Evolutionary conservation across 345 rosid species (phyloP), one percentile per base, ranked within the genome.

Genomic region (Hibiscus syriacus): DNA sequence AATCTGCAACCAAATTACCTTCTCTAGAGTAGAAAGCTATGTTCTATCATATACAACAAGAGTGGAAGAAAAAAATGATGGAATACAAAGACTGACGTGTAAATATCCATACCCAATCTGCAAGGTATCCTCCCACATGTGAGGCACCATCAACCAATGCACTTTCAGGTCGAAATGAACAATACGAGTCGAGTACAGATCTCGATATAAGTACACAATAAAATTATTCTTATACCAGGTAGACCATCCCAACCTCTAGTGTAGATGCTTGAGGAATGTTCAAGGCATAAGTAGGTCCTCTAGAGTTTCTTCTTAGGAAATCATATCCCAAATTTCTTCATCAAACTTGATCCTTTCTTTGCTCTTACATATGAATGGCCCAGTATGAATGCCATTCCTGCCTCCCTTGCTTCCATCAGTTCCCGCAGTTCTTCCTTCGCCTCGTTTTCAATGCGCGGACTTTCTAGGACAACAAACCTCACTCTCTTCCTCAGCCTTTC

Each of bases 321-420:
- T 89, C 98, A 27, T 93, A 93, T n/a, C 94, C 97, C 36, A 81
- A 80, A 77, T 93, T 70, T 90, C 87, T 93, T 93, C 76, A 90
- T 43, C 77, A 86, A 67, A 75, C 92, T 85, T 13, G 98, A 93
- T n/a, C 97, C 98, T 19, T 81, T 78, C 72, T 89, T 89, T 9
- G 98, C 94, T 70, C 81, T 36, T 36, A 36, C 39, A 36, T 36
- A 36, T 7, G 39, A 36, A 36, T 36, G 39, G 11, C 39, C 39
- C 7, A 36, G 39, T 36, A 93, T 90, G 61, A 85, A 87, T 9
- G 97, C 92, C 85, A 90, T 80, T 49, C 98, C 48, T 0, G 92
- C 88, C 73, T 93, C 98, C 79, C 98, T 81, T 1, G 97, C 97
- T 69, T 89, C 95, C 80, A 77, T 83, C 29, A 93, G 83, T 71